These are phyloP conservation scores for Scheffersomyces stipitis DNA, from an alignment of 805 yeast species.

Conservation along the genomic window DNA sequence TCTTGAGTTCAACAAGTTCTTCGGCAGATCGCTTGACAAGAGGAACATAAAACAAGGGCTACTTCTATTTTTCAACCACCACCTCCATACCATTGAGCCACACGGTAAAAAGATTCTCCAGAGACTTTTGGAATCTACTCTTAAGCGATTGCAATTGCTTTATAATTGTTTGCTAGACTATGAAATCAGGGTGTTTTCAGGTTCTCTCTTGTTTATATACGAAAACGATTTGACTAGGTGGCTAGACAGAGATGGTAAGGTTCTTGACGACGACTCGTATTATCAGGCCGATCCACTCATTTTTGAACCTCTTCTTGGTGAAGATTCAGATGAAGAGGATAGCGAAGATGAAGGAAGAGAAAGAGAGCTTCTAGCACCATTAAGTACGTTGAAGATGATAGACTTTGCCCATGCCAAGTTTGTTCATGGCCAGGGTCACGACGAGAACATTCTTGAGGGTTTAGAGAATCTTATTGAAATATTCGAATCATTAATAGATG, in stretches of 20 bases:
- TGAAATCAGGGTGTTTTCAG: slow-evolving; percentile 67
- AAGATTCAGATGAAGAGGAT: slow-evolving; percentile 17
- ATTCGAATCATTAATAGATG: slow-evolving; percentile 33
- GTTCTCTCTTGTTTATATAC: slow-evolving; percentile 69
- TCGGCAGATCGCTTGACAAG: slow-evolving; percentile 60
- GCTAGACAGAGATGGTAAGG: slow-evolving; percentile 24
- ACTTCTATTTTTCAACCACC: slow-evolving; percentile 40
- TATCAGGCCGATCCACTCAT: slow-evolving; percentile 28
- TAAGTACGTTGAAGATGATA: slow-evolving; percentile 66
- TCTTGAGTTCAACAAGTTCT: slow-evolving; percentile 59
- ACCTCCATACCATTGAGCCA: slow-evolving; percentile 1
- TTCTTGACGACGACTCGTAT: slow-evolving; percentile 9
- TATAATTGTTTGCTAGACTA: slow-evolving; percentile 61
- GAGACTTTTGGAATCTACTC: slow-evolving; percentile 44
- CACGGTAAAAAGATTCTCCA: slow-evolving; percentile 27
- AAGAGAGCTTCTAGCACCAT: slow-evolving; percentile 25
- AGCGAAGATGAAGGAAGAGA: slow-evolving; percentile 20
- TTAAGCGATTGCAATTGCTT: slow-evolving; percentile 62
- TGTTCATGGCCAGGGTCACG: slow-evolving; percentile 64
- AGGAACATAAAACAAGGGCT: slow-evolving; percentile 48
- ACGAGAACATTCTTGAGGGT: slow-evolving; percentile 70
- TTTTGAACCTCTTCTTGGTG: slow-evolving; percentile 8
- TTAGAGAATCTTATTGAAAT: slow-evolving; percentile 56
- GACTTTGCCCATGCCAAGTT: slow-evolving; percentile 88
- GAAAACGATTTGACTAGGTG: slow-evolving; percentile 67